A percentile compares a stretch with the other conserved stretches of the same genome.
Evolutionary conservation across 2,329 filamentous ascomycete species (phyloP).

Genomic region (Cladosporium sp.): DNA sequence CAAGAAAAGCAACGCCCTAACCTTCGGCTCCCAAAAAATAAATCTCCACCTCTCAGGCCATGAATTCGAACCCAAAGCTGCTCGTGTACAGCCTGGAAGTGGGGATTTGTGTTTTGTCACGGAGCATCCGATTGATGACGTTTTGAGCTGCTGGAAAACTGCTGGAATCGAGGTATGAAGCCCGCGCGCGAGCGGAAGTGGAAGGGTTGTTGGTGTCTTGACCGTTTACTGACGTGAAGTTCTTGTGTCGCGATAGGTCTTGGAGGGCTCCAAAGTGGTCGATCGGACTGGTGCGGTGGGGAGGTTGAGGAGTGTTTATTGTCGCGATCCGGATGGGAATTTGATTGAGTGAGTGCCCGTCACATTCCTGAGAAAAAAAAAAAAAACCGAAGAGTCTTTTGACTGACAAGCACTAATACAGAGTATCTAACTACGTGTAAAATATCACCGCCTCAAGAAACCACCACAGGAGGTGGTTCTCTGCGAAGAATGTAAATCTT

Average conservation of each 20-base stretch:
- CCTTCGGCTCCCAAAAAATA: constrained; percentile 57
- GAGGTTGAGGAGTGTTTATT: constrained; percentile 53
- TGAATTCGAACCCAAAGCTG: constrained; percentile 58
- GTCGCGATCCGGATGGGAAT: constrained; percentile 58
- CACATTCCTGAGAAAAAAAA: too few species aligned
- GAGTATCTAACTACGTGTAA: constrained; percentile 29
- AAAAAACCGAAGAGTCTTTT: too few species aligned
- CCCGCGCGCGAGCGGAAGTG: too few species aligned
- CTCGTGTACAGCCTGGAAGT: constrained; percentile 50
- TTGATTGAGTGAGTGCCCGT: constrained; percentile 57
- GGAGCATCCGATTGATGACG: constrained; percentile 45
- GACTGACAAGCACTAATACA: too few species aligned
- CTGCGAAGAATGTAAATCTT: constrained; percentile 49
- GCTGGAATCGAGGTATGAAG: constrained; percentile 44
- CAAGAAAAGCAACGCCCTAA: constrained; percentile 50
- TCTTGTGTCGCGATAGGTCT: constrained; percentile 17
- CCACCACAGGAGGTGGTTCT: constrained; percentile 13
- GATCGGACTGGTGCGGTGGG: constrained; percentile 53
- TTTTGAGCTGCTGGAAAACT: constrained; percentile 39
- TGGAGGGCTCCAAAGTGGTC: constrained; percentile 49
- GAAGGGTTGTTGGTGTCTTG: too few species aligned
- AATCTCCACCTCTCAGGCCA: constrained; percentile 56
- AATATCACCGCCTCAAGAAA: neutral
- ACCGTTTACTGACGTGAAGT: constrained; percentile 21
- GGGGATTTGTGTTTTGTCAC: constrained; percentile 59